phyloP scores from a whole-genome alignment of 2,329 filamentous ascomycete genomes.

The Botryosphaeria dothidea region DNA sequence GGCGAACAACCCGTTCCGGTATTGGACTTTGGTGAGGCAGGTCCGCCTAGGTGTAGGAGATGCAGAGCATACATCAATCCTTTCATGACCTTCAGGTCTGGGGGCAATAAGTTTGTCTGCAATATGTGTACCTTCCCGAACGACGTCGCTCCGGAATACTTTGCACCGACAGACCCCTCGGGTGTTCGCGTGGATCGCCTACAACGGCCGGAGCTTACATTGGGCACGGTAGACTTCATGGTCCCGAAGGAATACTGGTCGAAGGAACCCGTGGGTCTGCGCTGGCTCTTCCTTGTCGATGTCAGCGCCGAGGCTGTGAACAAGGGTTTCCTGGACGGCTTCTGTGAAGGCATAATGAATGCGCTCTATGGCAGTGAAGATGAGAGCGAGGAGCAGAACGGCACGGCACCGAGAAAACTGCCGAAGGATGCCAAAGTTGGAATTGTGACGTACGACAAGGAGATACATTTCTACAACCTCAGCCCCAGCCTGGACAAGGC shows the following conservation, averaged over 20 bases:
- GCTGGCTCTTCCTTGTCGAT: constrained; percentile 90
- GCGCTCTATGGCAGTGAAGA: constrained; percentile 76
- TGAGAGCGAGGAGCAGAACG: constrained; percentile 51
- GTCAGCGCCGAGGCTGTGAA: constrained; percentile 89
- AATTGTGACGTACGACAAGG: constrained; percentile 94
- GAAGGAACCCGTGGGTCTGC: constrained; percentile 83
- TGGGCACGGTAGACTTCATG: constrained; percentile 92
- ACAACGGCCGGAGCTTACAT: constrained; percentile 83
- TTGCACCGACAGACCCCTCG: constrained; percentile 83
- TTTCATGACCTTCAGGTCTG: constrained; percentile 95
- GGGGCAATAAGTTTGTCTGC: constrained; percentile 95
- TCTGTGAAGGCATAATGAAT: constrained; percentile 83
- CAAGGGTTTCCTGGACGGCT: constrained; percentile 84
- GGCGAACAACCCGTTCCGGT: constrained; percentile 89
- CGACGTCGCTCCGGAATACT: constrained; percentile 90
- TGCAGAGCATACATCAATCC: constrained; percentile 98
- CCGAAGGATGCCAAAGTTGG: constrained; percentile 84
- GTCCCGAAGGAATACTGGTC: constrained; percentile 99
- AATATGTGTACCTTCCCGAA: constrained; percentile 98
- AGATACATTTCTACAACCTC: constrained; percentile 97
- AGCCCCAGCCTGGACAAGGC: constrained; percentile 77
- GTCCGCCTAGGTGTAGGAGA: constrained; percentile 86
- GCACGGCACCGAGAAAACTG: constrained; percentile 55
- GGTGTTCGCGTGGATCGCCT: constrained; percentile 85
- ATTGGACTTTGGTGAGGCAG: constrained; percentile 88